Evolutionary conservation across 495 filamentous ascomycete species (phyloP), one percentile per base, ranked within the genome.

Genomic region (Lasiosphaeria miniovina): DNA sequence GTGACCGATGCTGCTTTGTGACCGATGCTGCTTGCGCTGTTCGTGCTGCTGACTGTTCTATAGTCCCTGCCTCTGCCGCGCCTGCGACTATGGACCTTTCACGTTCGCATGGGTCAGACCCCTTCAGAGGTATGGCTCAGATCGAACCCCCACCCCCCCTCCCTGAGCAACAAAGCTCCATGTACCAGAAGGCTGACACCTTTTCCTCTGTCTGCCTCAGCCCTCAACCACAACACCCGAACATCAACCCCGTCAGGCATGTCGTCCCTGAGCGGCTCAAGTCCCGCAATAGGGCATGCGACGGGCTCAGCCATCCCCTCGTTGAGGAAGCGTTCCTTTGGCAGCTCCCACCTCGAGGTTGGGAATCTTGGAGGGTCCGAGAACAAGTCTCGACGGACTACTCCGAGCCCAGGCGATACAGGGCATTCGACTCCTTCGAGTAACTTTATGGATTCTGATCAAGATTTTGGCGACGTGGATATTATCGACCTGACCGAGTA

Each of bases 281-380:
- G 52, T 52, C 14, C 52, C 1, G 45, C 60, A 32, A 36, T 31
- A 10, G 58, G 51, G 8, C 15, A 36, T 9, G 17, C 24, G 4
- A 54, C 51, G 9, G 24, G 31, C 40, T 40, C 31, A 10, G 7
- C 40, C 24, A 40, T 58, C 11, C 53, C 64, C 34, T 57, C 65
- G 10, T 60, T 45, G 24, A 61, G 74, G 65, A 79, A 79, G 54
- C 72, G 76, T 43, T 68, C 69, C 3, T 64, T 74, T 50, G 65
- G 61, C 43, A 69, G 59, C 53, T 58, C 68, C 17, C 35, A 67
- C 53, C 57, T 70, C 48, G 62, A 50, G 38, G 64, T 50, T 48
- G 60, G 40, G 36, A 38, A 38, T 33, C 57, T 35, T 3, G 55
- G 36, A n/a, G 38, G 49, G 17, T 15, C 50, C 0, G 54, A 57